Conservation (phyloP, 148 eudicot species). For the Rhododendron molle region DNA sequence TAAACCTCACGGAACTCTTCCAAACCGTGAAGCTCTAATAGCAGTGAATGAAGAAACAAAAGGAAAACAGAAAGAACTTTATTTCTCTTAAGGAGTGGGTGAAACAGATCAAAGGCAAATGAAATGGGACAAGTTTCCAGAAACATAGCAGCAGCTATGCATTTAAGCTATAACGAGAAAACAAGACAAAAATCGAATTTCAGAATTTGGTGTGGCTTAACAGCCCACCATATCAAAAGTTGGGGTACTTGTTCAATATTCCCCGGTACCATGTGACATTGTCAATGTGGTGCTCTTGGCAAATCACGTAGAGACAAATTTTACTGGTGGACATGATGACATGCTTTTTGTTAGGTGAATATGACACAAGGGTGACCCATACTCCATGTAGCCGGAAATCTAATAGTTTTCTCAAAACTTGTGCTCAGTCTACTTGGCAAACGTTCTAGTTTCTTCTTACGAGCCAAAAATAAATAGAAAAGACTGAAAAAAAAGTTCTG, state of each 20-base stretch:
- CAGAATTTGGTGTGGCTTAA: neutral
- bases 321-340: neutral
- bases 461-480: neutral
- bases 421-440: neutral
- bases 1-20: conserved; percentile 17
- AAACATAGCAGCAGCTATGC: neutral
- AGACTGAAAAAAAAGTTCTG: neutral
- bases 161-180: neutral
- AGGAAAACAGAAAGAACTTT: neutral
- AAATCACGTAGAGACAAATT: neutral
- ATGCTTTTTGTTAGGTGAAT: neutral
- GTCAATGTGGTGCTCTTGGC: neutral
- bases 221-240: neutral
- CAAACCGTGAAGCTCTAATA: conserved; percentile 17
- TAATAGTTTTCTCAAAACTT: neutral
- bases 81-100: neutral
- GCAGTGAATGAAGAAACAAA: neutral
- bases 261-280: neutral
- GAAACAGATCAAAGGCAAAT: neutral
- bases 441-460: neutral
- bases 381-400: neutral
- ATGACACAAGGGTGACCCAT: neutral
- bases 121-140: neutral
- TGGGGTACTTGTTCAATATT: neutral
- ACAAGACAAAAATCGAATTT: neutral